Evolutionary conservation across 1,284 basidiomycete species (phyloP).

Genomic region (Austroboletus niveus): DNA sequence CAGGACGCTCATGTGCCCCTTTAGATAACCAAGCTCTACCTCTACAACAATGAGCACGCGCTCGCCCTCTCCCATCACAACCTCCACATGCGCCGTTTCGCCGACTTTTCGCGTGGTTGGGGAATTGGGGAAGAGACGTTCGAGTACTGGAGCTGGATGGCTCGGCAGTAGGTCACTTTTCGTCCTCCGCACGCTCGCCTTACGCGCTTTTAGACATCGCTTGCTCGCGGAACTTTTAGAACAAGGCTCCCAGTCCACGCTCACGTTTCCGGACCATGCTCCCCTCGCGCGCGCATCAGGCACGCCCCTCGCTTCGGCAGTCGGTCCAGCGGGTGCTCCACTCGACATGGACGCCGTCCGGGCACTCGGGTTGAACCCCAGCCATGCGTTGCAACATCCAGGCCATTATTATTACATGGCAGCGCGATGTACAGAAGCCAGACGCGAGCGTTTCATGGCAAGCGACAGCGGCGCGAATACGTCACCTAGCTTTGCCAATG

Average conservation of each 20-base stretch:
- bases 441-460: constrained; percentile 64
- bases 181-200: neutral
- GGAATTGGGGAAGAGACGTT: constrained; percentile 96
- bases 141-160: constrained; percentile 97
- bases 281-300: constrained; percentile 39
- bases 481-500: constrained; percentile 72
- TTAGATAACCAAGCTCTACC: constrained; percentile 82
- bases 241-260: constrained; percentile 67
- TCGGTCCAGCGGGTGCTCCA: constrained; percentile 22
- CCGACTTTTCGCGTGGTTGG: constrained; percentile 89
- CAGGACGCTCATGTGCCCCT: neutral
- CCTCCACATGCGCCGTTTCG: constrained; percentile 81
- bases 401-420: constrained; percentile 91
- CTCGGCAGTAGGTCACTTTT: constrained; percentile 71
- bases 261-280: constrained; percentile 62
- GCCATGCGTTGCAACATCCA: constrained; percentile 78
- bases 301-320: constrained; percentile 16
- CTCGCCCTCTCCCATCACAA: constrained; percentile 80
- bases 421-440: constrained; percentile 76
- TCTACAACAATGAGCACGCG: constrained; percentile 84
- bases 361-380: constrained; percentile 65
- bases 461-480: constrained; percentile 42
- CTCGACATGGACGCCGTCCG: constrained; percentile 53
- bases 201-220: constrained; percentile 58
- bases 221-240: constrained; percentile 87